phyloP scores from a whole-genome alignment of 345 rosid species.

The Syzygium oleosum region DNA sequence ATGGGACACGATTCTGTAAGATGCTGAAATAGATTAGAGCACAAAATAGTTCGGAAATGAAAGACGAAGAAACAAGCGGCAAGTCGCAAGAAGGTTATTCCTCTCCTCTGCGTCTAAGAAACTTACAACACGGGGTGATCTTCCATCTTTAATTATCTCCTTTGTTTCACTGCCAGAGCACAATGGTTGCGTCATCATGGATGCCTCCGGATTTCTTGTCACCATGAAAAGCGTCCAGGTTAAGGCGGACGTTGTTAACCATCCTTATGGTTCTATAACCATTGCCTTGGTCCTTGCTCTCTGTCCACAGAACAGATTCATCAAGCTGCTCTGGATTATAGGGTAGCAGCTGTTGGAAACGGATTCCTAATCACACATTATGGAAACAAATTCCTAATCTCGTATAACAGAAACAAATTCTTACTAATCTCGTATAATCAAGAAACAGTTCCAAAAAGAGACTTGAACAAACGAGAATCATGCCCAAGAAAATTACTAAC shows the following conservation, averaged over 20 bases:
- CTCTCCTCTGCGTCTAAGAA: neutral
- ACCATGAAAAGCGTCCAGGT: conserved; percentile 77
- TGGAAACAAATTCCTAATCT: too few relatives aligned
- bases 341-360: conserved; percentile 23
- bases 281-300: conserved; percentile 46
- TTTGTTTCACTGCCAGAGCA: conserved; percentile 76
- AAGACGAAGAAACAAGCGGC: neutral
- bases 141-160: conserved; percentile 92
- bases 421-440: too few relatives aligned
- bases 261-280: conserved; percentile 51
- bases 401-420: too few relatives aligned
- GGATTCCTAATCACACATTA: too few relatives aligned
- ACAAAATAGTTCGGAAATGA: neutral
- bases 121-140: conserved; percentile 15
- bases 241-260: conserved; percentile 59
- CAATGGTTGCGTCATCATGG: conserved; percentile 59
- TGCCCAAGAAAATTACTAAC: too few relatives aligned
- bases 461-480: too few relatives aligned
- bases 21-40: neutral
- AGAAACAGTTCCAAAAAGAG: too few relatives aligned
- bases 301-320: conserved; percentile 63
- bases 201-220: conserved; percentile 66
- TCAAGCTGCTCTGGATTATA: conserved; percentile 56
- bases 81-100: neutral
- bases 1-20: neutral